phyloP scores from a whole-genome alignment of 2,329 filamentous ascomycete genomes.

The Colletotrichum orchidophilum region DNA sequence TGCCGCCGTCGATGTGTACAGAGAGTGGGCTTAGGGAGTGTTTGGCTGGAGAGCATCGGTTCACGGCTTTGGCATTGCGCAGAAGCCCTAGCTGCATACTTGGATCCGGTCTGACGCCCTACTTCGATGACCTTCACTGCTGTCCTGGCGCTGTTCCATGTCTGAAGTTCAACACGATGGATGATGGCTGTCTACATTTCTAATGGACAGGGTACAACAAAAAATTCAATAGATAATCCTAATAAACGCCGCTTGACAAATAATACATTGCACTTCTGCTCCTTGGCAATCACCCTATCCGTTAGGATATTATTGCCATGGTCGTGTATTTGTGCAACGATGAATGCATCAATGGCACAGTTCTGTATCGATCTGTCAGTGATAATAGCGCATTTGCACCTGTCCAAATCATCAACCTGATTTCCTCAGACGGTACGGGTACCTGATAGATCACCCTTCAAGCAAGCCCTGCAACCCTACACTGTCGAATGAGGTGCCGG shows the following conservation, averaged over 20 bases:
- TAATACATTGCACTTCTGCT: not conserved
- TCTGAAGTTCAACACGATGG: not conserved
- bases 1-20: conserved; percentile 1
- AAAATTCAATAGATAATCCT: not conserved
- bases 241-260: not conserved
- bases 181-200: not conserved
- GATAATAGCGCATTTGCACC: too few relatives aligned
- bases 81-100: not conserved
- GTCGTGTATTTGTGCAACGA: too few relatives aligned
- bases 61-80: accelerated
- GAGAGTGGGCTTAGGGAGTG: not conserved
- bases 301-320: too few relatives aligned
- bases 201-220: not conserved
- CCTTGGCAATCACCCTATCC: too few relatives aligned
- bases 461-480: too few relatives aligned
- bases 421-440: too few relatives aligned
- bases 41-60: not conserved
- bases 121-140: not conserved
- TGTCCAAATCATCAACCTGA: too few relatives aligned
- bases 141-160: not conserved
- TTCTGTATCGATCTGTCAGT: too few relatives aligned
- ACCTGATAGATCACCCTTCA: too few relatives aligned
- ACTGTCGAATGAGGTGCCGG: too few relatives aligned
- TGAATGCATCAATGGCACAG: too few relatives aligned
- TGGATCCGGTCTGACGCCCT: not conserved